Percentiles rank a stretch among this genome's conserved stretches.
Evolutionary conservation across 805 yeast species (phyloP).

Genomic region (Candida cerambycidarum): DNA sequence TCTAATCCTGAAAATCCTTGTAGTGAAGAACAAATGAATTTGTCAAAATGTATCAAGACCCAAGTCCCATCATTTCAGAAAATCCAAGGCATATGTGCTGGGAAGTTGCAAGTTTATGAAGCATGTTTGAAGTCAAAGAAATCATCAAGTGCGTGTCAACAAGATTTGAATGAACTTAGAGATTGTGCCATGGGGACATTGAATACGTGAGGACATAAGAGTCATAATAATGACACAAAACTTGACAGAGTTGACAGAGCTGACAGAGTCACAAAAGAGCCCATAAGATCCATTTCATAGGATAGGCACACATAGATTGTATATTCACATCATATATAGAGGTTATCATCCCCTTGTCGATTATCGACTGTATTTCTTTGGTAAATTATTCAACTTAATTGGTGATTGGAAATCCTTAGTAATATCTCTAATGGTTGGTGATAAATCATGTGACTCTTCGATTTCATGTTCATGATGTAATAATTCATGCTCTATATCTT

Average conservation of each 20-base stretch:
- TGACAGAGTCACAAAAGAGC: too few species aligned
- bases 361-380: constrained; percentile 24
- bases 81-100: constrained; percentile 62
- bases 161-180: constrained; percentile 55
- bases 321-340: background rate
- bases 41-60: constrained; percentile 62
- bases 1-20: constrained; percentile 57
- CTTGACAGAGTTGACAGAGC: too few species aligned
- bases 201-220: background rate
- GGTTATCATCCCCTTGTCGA: too few species aligned
- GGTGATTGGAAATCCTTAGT: constrained; percentile 31
- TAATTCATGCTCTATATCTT: constrained; percentile 85
- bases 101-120: constrained; percentile 61
- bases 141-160: constrained; percentile 49
- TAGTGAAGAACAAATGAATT: constrained; percentile 50
- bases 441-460: constrained; percentile 49
- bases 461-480: constrained; percentile 85
- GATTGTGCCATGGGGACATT: constrained; percentile 55
- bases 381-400: constrained; percentile 31
- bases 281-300: too few species aligned
- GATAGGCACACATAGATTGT: constrained; percentile 1
- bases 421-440: constrained; percentile 27
- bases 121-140: constrained; percentile 54
- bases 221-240: too few species aligned
- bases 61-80: constrained; percentile 70